Conservation (phyloP, 805 yeast species). For the Wickerhamomyces alni region DNA sequence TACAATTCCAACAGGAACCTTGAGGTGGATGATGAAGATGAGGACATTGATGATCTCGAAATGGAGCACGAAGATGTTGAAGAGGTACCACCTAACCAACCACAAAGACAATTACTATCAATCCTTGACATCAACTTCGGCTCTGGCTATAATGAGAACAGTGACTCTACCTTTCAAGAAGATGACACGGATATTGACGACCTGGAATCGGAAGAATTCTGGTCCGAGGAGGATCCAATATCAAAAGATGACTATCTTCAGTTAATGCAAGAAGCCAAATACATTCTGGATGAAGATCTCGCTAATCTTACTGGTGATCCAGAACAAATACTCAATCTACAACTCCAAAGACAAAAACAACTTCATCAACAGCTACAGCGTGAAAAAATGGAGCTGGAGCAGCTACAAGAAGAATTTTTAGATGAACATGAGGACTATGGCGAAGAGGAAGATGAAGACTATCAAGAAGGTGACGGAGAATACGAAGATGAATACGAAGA, state of each 20-base stretch:
- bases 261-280: not conserved
- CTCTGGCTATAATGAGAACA: slow-evolving; percentile 15
- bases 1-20: slow-evolving; percentile 23
- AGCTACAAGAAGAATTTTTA: slow-evolving; percentile 5
- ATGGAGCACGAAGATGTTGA: not conserved
- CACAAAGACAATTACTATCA: not conserved
- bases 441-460: slow-evolving; percentile 31
- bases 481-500: slow-evolving; percentile 39
- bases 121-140: not conserved
- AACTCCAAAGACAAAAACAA: slow-evolving; percentile 10
- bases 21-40: slow-evolving; percentile 3
- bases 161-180: slow-evolving; percentile 17
- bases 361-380: slow-evolving; percentile 10
- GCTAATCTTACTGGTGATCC: not conserved
- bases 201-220: slow-evolving; percentile 1
- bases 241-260: not conserved
- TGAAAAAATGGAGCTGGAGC: slow-evolving; percentile 10
- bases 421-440: slow-evolving; percentile 23
- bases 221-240: not conserved
- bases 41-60: not conserved
- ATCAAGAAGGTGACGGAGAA: slow-evolving; percentile 26
- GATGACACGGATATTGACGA: slow-evolving; percentile 1
- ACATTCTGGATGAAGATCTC: not conserved
- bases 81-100: not conserved
- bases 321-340: slow-evolving; percentile 8